A percentile compares a stretch with the other conserved stretches of the same genome.
Evolutionary conservation across 1,139 yeast genomes (phyloP).

Genomic region (Arxiozyma heterogenica): DNA sequence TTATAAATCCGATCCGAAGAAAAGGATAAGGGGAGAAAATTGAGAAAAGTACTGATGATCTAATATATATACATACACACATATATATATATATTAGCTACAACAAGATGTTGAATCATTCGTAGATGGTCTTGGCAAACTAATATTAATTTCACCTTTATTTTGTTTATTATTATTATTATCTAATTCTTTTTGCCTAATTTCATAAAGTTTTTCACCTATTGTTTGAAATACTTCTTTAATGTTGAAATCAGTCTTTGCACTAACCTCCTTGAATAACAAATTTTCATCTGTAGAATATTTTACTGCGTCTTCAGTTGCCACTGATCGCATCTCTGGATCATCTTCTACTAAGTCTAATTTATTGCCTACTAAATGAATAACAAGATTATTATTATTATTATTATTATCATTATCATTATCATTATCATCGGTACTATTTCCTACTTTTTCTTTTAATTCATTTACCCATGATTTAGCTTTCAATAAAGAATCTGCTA

Average conservation of each 20-base stretch:
- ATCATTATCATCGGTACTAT: conserved; percentile 37
- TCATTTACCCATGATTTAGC: conserved; percentile 97
- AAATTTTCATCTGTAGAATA: conserved; percentile 69
- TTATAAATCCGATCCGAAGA: no score
- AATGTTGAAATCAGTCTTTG: conserved; percentile 81
- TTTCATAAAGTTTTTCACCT: conserved; percentile 50
- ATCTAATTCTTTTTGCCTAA: conserved; percentile 21
- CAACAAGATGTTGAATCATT: conserved; percentile 38
- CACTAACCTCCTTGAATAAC: conserved; percentile 85
- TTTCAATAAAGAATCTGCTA: conserved; percentile 61
- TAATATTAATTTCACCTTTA: conserved; percentile 28
- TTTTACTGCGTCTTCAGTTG: conserved; percentile 43
- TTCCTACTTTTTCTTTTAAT: conserved; percentile 71
- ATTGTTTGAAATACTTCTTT: conserved; percentile 72
- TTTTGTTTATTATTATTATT: conserved; percentile 17
- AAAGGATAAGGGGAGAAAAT: no score
- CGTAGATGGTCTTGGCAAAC: conserved; percentile 40
- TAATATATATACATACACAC: background rate
- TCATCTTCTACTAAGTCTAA: conserved; percentile 47
- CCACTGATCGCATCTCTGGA: conserved; percentile 44
- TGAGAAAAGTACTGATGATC: no score
- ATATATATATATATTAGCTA: conserved; percentile 10
- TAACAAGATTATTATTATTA: conserved; percentile 58
- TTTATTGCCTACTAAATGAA: conserved; percentile 79
- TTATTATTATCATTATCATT: conserved; percentile 32